Conservation (phyloP, 352 stramenopile species). For the Globisporangium camurandrum region DNA sequence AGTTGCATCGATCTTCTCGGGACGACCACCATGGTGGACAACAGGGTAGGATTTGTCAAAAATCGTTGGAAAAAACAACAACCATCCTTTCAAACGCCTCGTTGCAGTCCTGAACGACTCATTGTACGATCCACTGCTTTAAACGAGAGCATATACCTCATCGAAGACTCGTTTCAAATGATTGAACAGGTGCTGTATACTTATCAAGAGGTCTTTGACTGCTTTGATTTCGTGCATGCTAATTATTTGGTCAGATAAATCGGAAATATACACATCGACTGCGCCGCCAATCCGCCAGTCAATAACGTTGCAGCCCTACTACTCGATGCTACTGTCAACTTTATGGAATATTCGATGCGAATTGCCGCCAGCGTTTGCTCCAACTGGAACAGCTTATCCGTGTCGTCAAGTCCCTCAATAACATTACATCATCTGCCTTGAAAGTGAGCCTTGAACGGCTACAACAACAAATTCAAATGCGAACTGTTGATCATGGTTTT, state of each 20-base stretch:
- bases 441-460: not conserved
- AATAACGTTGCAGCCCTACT: constrained; percentile 24
- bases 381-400: constrained; percentile 23
- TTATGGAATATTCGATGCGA: constrained; percentile 15
- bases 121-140: constrained; percentile 20
- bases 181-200: constrained; percentile 4
- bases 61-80: constrained; percentile 17
- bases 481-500: not conserved
- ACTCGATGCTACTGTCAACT: constrained; percentile 19
- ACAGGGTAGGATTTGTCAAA: constrained; percentile 20
- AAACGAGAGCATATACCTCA: constrained; percentile 8
- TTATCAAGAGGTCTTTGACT: constrained; percentile 8
- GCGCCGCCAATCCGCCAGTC: constrained; percentile 17
- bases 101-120: constrained; percentile 7
- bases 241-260: constrained; percentile 11
- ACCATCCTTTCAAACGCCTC: constrained; percentile 20
- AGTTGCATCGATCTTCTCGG: constrained; percentile 11
- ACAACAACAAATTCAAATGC: not conserved
- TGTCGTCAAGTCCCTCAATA: constrained; percentile 21
- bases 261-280: constrained; percentile 25
- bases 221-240: constrained; percentile 16
- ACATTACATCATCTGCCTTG: constrained; percentile 17
- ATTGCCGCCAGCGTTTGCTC: constrained; percentile 18
- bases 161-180: constrained; percentile 10
- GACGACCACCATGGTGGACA: not conserved